Conservation (phyloP, 305 asterid genomes). For the Euphrasia arctica region DNA sequence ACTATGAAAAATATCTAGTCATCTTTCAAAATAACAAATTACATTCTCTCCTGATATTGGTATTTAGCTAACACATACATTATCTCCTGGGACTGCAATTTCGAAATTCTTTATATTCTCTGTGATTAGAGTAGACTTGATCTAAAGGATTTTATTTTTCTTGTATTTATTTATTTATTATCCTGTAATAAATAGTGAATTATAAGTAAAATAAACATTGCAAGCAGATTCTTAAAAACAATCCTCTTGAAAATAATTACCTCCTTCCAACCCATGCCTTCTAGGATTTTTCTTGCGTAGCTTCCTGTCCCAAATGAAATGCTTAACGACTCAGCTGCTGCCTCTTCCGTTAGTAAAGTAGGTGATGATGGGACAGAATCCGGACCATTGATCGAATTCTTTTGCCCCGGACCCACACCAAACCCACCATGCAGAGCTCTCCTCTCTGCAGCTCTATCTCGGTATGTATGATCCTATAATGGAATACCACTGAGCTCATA, state of each 20-base stretch:
- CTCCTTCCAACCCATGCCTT: constrained; percentile 99
- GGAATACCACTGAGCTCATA: constrained; percentile 14
- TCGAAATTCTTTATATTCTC: too few relatives aligned
- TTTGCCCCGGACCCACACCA: constrained; percentile 94
- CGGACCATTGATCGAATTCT: constrained; percentile 31
- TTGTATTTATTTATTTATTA: too few relatives aligned
- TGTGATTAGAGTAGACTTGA: too few relatives aligned
- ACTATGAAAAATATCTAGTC: background rate
- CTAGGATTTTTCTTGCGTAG: constrained; percentile 74
- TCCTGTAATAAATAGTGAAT: too few relatives aligned
- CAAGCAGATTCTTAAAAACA: background rate
- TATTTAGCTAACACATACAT: background rate
- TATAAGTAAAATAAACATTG: background rate
- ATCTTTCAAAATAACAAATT: background rate
- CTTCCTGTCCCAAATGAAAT: constrained; percentile 83
- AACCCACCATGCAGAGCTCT: constrained; percentile 85
- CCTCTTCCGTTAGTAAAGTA: constrained; percentile 47
- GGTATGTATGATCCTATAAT: constrained; percentile 50
- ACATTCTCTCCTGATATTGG: background rate
- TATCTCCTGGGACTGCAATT: too few relatives aligned
- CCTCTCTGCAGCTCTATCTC: constrained; percentile 98
- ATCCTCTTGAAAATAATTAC: constrained; percentile 31
- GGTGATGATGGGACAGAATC: constrained; percentile 51
- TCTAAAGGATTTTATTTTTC: too few relatives aligned
- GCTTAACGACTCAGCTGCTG: constrained; percentile 70